Evolutionary conservation across 495 filamentous ascomycete genomes (phyloP), one percentile per base, ranked within the genome.

Genomic region (Aspergillus egyptiacus): DNA sequence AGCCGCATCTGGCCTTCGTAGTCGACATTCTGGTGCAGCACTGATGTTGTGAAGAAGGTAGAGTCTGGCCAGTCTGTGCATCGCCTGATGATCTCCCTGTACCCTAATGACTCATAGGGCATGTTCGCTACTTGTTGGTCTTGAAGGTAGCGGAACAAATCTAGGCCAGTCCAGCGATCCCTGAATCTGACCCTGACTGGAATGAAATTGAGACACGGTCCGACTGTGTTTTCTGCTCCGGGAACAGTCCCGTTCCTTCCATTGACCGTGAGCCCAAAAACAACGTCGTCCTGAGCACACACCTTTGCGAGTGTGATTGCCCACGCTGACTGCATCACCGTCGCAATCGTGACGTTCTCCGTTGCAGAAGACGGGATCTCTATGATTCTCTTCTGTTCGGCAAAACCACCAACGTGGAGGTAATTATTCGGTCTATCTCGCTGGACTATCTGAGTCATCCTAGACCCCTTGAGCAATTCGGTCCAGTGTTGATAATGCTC

Each of bases 51-150:
- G 57, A 75, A 78, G 53, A 68, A 67, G 2, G 70, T 71, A 58
- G 68, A 73, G 6, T 68, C 61, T 5, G 79, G 75, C 81, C 80
- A 83, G 40, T 76, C 67, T 6, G 76, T 82, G 57, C 80, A 83
- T 27, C 75, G 58, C 20, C 72, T 60, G 48, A 82, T 70, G 38
- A 83, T 85, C 33, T 83, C 76, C 3, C 72, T 58, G 67, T 78
- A 77, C 6, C 80, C 80, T 0, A 82, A 64, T n/a, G 73, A 64
- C 57, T 83, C 80, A 44, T 70, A 77, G 0, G 73, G 71, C 69
- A 80, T 79, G 46, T 71, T 75, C n/a, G 71, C 69, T 6, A 84
- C 69, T 32, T 81, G 74, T 41, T 83, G 78, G 22, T 78, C 71
- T 51, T 84, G 80, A 25, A 82, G 66, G 31, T 67, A 75, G 11